Evolutionary conservation across 495 filamentous ascomycete genomes (phyloP), one percentile per base, ranked within the genome.

Genomic region (Daldinia decipiens): DNA sequence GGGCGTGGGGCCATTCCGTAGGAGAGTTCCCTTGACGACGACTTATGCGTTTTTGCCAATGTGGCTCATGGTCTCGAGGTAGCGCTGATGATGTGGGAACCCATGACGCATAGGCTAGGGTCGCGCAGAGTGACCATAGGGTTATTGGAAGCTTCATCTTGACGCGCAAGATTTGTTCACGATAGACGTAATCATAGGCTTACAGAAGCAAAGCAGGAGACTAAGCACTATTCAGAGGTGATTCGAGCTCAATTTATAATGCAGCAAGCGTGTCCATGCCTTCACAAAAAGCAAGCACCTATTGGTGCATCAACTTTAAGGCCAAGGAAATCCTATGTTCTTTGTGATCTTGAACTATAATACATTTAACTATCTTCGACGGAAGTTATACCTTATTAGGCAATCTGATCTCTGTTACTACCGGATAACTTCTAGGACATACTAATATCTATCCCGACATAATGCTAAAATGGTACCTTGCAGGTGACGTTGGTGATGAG

Each of bases 1-100:
- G 80, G 0, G 67, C 73, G 26, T 78, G 71, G 3, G 78, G 79
- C 71, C 75, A 82, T 24, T 64, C 36, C 9, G 52, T 27, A 1
- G 56, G 47, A 19, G 70, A 53, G n/a, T 73, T 73, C 6, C 29
- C 70, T 31, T 65, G 56, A 19, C 53, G 65, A 34, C 61, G 65
- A 24, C 45, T 50, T 34, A 66, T 13, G 4, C 57, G 54, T 9
- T 47, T 62, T 57, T 66, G 65, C 65, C 55, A 66, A n/a, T 17
- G 65, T 39, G 70, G 43, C 34, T 69, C 66, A 24, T 66, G 32
- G 31, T 52, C 63, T 39, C 57, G 45, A 39, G 51, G 19, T 1
- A 62, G n/a, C 32, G 39, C 51, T 24, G 53, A 57, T 29, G 47
- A n/a, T 5, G 21, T 21, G 12, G 57, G 56, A 32, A 73, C 45